These are phyloP conservation scores for Protomyces inouyei DNA, from an alignment of 1,139 yeast species.

Conservation along the genomic window DNA sequence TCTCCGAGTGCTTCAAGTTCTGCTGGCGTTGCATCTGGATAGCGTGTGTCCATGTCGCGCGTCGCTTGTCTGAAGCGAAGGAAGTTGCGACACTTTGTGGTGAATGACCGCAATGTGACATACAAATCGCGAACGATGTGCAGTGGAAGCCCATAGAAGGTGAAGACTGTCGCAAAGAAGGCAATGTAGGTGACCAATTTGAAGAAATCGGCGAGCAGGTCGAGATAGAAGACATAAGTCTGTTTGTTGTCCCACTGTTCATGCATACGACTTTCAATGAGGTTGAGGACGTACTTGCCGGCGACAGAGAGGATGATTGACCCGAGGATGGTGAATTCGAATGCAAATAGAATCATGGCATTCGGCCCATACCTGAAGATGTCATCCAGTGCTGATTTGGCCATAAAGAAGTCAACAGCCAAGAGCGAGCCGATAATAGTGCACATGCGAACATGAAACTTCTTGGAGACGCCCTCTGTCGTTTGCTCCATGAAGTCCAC, in stretches of 20 bases:
- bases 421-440: conserved; percentile 46
- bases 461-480: conserved; percentile 30
- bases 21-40: conserved; percentile 54
- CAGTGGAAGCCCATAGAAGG: conserved; percentile 55
- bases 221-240: conserved; percentile 29
- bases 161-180: conserved; percentile 48
- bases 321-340: conserved; percentile 66
- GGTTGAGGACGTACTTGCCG: conserved; percentile 51
- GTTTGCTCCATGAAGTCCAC: conserved; percentile 37
- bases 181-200: conserved; percentile 49
- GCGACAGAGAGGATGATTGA: conserved; percentile 51
- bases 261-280: conserved; percentile 54
- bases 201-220: conserved; percentile 36
- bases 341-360: conserved; percentile 60
- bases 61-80: conserved; percentile 57
- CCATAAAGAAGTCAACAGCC: conserved; percentile 50
- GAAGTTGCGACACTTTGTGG: conserved; percentile 51
- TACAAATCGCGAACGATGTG: conserved; percentile 65
- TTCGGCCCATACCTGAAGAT: conserved; percentile 47
- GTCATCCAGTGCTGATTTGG: conserved; percentile 56
- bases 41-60: conserved; percentile 58
- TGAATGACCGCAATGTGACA: conserved; percentile 49
- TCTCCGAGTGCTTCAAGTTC: conserved; percentile 56
- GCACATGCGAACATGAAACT: conserved; percentile 39
- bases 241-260: conserved; percentile 41